phyloP scores from a whole-genome alignment of 1,284 basidiomycete species.

The Leccinum subfulvum region DNA sequence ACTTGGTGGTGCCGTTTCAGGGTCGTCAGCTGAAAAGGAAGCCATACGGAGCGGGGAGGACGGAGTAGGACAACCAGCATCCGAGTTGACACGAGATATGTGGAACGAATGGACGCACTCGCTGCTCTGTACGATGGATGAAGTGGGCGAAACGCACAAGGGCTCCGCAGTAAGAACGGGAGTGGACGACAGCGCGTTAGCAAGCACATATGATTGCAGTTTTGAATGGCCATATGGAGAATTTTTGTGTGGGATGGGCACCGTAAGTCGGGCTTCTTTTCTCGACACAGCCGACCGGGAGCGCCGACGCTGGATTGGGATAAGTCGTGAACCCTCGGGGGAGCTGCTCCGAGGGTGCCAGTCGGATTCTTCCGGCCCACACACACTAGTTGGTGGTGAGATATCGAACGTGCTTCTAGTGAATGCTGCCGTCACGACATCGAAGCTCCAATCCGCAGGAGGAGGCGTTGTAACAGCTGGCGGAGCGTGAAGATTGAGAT shows the following conservation, averaged over 20 bases:
- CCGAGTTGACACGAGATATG: constrained; percentile 25
- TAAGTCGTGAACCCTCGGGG: constrained; percentile 12
- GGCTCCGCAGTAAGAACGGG: constrained; percentile 32
- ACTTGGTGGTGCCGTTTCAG: constrained; percentile 12
- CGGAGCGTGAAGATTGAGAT: constrained; percentile 17
- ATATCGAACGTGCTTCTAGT: constrained; percentile 26
- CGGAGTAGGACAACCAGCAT: constrained; percentile 22
- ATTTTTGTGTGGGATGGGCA: constrained; percentile 27
- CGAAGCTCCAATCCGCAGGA: constrained; percentile 6
- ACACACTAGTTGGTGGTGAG: constrained; percentile 9
- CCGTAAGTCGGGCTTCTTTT: constrained; percentile 29
- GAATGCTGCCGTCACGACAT: constrained; percentile 23
- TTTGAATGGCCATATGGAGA: constrained; percentile 34
- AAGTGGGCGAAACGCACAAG: constrained; percentile 28
- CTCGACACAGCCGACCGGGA: constrained; percentile 35
- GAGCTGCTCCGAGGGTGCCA: constrained; percentile 10
- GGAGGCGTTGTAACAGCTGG: constrained; percentile 13
- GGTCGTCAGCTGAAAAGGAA: constrained; percentile 28
- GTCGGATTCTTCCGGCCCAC: constrained; percentile 14
- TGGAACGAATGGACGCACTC: constrained; percentile 29
- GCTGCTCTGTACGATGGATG: constrained; percentile 26
- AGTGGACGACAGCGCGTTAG: constrained; percentile 28
- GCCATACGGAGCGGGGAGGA: constrained; percentile 31
- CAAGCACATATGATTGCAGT: constrained; percentile 28
- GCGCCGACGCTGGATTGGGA: constrained; percentile 32